Percentiles rank a stretch among this genome's conserved stretches.
Conservation (phyloP, 257 asterid species). For the Parsonsia alboflavescens region DNA sequence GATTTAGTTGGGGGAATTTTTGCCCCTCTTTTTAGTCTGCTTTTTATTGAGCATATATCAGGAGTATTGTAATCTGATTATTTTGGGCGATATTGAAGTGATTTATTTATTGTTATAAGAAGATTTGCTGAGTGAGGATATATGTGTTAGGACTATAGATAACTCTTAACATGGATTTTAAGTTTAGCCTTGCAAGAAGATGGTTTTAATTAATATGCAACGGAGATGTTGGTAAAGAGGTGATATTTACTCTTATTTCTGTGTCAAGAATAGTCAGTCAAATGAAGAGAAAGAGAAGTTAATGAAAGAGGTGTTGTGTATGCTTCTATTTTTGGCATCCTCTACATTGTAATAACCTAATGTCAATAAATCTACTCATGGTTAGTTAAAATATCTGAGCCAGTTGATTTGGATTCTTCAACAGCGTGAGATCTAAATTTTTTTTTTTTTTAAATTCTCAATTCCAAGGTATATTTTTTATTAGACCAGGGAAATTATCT, state of each 20-base stretch:
- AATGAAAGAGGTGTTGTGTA: not conserved
- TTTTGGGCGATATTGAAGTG: not conserved
- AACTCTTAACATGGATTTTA: no score
- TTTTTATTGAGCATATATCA: not conserved
- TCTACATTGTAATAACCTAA: not conserved
- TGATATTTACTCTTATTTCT: not conserved
- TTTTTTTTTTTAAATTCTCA: no score
- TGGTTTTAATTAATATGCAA: not conserved
- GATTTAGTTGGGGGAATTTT: not conserved
- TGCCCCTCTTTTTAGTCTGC: not conserved
- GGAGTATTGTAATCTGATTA: not conserved
- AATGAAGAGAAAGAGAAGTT: not conserved
- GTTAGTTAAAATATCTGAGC: not conserved
- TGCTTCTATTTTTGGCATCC: not conserved
- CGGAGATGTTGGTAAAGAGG: not conserved
- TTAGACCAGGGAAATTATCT: not conserved
- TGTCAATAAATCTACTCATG: not conserved
- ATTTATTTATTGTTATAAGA: not conserved
- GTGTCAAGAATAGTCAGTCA: not conserved
- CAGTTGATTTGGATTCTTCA: not conserved
- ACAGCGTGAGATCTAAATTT: no score
- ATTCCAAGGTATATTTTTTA: not conserved
- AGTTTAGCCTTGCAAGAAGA: not conserved
- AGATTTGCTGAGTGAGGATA: not conserved
- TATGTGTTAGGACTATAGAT: not conserved